phyloP scores from a whole-genome alignment of 352 stramenopile genomes.

The Phytophthora palmivora region DNA sequence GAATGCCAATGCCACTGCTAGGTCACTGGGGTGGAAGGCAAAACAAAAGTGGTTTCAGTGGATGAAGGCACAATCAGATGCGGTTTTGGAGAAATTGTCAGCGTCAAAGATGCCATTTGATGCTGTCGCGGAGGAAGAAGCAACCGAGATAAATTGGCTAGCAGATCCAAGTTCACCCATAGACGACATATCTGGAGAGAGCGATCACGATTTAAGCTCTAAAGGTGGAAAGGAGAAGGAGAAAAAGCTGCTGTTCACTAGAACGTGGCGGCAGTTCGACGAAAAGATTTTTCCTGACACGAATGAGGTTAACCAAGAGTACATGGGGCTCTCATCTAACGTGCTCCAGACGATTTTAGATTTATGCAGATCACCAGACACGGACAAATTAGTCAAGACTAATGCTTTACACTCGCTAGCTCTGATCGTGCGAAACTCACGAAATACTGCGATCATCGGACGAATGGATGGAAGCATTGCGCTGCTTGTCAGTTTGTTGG shows the following conservation, averaged over 20 bases:
- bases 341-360: conserved; percentile 63
- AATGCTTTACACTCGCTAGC: conserved; percentile 73
- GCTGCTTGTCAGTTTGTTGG: conserved; percentile 53
- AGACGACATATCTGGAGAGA: conserved; percentile 44
- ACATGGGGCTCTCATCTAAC: conserved; percentile 63
- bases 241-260: conserved; percentile 65
- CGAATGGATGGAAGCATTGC: conserved; percentile 63
- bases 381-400: conserved; percentile 44
- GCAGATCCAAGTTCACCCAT: conserved; percentile 49
- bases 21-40: conserved; percentile 69
- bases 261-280: conserved; percentile 64
- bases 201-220: conserved; percentile 37
- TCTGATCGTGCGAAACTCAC: conserved; percentile 68
- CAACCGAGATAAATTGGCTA: conserved; percentile 60
- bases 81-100: conserved; percentile 41
- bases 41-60: conserved; percentile 73
- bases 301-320: conserved; percentile 68
- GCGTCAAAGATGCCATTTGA: conserved; percentile 53
- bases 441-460: conserved; percentile 74
- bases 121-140: conserved; percentile 47
- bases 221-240: conserved; percentile 29
- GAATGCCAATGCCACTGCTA: conserved; percentile 69
- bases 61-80: conserved; percentile 46
- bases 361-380: conserved; percentile 39
- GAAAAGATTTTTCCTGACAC: conserved; percentile 44